Conservation (phyloP, 2,329 filamentous ascomycete species). For the Helminthosporium solani region DNA sequence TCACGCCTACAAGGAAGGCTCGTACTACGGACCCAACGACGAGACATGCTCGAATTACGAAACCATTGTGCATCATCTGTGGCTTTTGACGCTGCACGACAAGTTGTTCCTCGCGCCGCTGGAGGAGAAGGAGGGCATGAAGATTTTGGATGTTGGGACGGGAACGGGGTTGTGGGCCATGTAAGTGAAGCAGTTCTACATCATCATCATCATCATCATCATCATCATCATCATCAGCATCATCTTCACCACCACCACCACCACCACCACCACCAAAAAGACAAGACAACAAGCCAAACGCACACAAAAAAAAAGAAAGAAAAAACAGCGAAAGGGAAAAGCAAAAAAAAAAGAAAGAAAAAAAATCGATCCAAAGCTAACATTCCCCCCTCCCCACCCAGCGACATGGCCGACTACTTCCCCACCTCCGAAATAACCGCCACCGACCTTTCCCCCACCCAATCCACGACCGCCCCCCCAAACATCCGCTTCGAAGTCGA, state of each 20-base stretch:
- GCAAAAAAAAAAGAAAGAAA: too few species aligned
- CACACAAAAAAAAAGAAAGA: too few species aligned
- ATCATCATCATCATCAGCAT: too few species aligned
- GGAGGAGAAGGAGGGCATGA: constrained; percentile 14
- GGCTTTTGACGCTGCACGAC: constrained; percentile 38
- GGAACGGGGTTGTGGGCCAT: constrained; percentile 41
- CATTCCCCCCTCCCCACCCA: too few species aligned
- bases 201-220: too few species aligned
- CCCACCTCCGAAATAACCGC: constrained; percentile 38
- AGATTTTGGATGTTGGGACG: constrained; percentile 39
- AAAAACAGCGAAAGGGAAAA: too few species aligned
- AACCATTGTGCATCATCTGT: constrained; percentile 36
- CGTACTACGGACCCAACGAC: constrained; percentile 40
- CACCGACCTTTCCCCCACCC: constrained; percentile 40
- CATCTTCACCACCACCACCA: too few species aligned
- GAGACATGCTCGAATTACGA: constrained; percentile 30
- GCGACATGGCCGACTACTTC: constrained; percentile 42
- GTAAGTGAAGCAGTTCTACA: too few species aligned
- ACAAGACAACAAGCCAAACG: too few species aligned
- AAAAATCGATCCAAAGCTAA: too few species aligned
- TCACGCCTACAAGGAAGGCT: constrained; percentile 38
- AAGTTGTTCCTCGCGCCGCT: constrained; percentile 39
- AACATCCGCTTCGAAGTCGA: constrained; percentile 51
- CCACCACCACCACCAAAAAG: too few species aligned
- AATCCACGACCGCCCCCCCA: constrained; percentile 37